Evolutionary conservation across 441 rosid species (phyloP), one percentile per base, ranked within the genome.

Genomic region (Croton laevigatus): DNA sequence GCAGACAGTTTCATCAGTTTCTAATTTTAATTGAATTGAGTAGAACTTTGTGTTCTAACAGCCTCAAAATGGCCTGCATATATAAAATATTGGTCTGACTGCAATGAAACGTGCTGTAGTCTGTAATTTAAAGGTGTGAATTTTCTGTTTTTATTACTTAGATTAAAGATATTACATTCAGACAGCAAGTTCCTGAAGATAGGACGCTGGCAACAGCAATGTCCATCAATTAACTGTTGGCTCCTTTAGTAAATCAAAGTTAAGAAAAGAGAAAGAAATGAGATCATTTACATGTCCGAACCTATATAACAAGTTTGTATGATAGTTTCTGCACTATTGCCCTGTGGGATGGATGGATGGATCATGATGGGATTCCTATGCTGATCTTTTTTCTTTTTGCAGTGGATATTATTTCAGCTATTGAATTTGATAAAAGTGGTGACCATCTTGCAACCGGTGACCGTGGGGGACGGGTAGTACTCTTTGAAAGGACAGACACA

Each of bases 381-480:
- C 73, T 49, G 54, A 17, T 71, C 75, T 62, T 82, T 45, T 78
- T 82, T 83, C 70, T 49, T 74, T 74, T 63, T 75, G 85, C 91
- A 91, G 98, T 94, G 83, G 98, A 94, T 82, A 84, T 91, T 62
- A 91, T 94, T 75, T 94, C 98, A 61, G 97, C 97, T 6, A 91
- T 94, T 69, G 97, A 94, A 78, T 94, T 94, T 78, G 98, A 94
- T 84, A 86, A 83, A 82, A 79, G 80, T 27, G 98, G 98, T 1
- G 87, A 91, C 71, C 95, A 94, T 87, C 95, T 94, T 62, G 97
- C 95, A 58, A 91, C 97, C 62, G 98, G 98, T 59, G 98, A 94
- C 74, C 93, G 98, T 76, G 98, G 98, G 61, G 98, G 98, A 55
- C 87, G 97, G 2, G 97, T 91, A 66, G 97, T 94, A 79, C 92